Evolutionary conservation across 2,329 filamentous ascomycete species (phyloP).

Genomic region (Ophiostoma populinum): DNA sequence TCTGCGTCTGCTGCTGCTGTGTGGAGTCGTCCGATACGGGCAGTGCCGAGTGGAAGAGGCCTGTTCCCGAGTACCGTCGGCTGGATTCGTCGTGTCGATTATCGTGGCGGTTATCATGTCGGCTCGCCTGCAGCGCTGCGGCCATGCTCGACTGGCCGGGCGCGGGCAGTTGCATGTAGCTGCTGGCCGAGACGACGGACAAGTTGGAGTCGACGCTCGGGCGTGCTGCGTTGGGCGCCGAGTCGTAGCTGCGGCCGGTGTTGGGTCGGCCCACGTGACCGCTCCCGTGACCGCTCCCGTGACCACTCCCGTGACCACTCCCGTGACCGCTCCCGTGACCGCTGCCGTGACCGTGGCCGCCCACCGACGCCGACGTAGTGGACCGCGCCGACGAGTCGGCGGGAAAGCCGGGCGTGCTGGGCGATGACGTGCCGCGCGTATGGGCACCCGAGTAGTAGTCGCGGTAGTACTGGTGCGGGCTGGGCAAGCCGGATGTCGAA

Average conservation of each 20-base stretch:
- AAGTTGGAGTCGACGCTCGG: constrained; percentile 12
- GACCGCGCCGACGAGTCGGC: constrained; percentile 22
- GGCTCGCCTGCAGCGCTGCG: constrained; percentile 13
- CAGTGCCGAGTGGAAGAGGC: constrained; percentile 74
- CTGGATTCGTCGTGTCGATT: not conserved
- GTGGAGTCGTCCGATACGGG: constrained; percentile 50
- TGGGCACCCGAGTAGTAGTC: constrained; percentile 31
- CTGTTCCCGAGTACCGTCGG: constrained; percentile 54
- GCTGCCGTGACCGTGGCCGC: constrained; percentile 20
- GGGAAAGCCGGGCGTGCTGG: constrained; percentile 27
- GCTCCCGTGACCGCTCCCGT: constrained; percentile 24
- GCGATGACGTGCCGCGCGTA: constrained; percentile 25
- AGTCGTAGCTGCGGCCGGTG: constrained; percentile 43
- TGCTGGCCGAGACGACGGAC: not conserved
- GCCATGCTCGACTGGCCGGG: constrained; percentile 23
- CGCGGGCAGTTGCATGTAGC: constrained; percentile 33
- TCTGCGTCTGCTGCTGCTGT: too few relatives aligned
- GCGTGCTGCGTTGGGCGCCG: constrained; percentile 17
- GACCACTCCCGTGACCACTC: constrained; percentile 39
- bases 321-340: constrained; percentile 12
- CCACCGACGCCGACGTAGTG: constrained; percentile 28
- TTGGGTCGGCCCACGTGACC: constrained; percentile 30
- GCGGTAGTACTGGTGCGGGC: constrained; percentile 37
- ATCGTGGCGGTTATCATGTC: constrained; percentile 23
- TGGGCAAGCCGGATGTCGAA: constrained; percentile 17